Base-by-base conservation (phyloP, 1,284 basidiomycete species). In the Puccinia novopanici region DNA sequence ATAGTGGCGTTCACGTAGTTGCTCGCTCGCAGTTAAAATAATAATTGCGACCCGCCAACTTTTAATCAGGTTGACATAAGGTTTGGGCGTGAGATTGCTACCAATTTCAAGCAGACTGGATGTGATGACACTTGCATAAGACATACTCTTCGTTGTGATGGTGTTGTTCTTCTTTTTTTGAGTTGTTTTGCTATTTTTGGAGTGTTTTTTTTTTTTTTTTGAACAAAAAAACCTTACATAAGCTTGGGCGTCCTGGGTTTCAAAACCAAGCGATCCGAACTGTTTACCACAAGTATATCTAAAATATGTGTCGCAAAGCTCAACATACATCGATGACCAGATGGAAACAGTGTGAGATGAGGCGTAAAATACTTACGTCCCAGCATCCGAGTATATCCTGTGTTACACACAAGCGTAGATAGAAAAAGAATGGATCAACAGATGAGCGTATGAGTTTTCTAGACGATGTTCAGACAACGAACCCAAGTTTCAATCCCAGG, bases 311-410 rank as follows among this genome's bases (percentile, higher is more conserved):
- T 19, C 40, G 24, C 8, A 63, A 5, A 67, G 0, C 8, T 37
- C 1, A 48, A 30, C 5, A 45, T 22, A 34, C 5, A 27, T 37
- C 4, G 27, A 30, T 22, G 68, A 63, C n/a, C 54, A 17, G 9
- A 15, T n/a, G 45, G n/a, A 61, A 67, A 15, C 10, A 50, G 34
- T 22, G 30, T 34, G 37, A 8, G 45, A 57, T 57, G 30, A 54
- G 37, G 40, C 40, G 13, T 2, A 19, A 5, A 1, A 34, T 42
- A 17, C 59, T 63, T 65, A 73, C 85, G 84, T 86, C 82, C 88
- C 89, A 1, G 88, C 88, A 79, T 85, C 85, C 67, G 87, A 88
- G 82, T 89, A 89, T 27, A 89, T 88, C 0, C 88, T 88, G 68
- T 54, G 42, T 13, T 40, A n/a, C 12, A 2, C 61, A 65, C 30